Evolutionary conservation across 139 green algal species (phyloP).

Genomic region (Chlamydomonas incerta): DNA sequence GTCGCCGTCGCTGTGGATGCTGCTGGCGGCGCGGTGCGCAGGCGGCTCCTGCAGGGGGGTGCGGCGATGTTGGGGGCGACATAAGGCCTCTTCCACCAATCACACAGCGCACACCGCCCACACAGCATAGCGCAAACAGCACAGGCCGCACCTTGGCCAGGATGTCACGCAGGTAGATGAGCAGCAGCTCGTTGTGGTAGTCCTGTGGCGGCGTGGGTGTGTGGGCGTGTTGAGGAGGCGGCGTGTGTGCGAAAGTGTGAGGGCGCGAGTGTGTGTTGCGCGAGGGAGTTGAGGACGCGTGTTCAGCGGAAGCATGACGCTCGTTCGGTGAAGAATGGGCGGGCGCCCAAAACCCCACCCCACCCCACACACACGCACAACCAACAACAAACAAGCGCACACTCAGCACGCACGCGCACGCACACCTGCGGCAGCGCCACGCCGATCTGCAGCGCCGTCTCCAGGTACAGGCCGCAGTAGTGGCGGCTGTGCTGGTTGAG

Average conservation of each 20-base stretch:
- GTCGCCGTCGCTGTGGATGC: slow-evolving; percentile 14
- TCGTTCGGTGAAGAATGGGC: too few species aligned
- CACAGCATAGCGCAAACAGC: too few species aligned
- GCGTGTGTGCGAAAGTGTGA: too few species aligned
- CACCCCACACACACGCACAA: neutral
- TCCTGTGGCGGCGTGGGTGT: slow-evolving; percentile 31
- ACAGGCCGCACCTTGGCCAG: slow-evolving; percentile 47
- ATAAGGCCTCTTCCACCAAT: too few species aligned
- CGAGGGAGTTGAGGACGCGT: too few species aligned
- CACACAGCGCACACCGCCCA: too few species aligned
- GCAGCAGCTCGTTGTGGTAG: slow-evolving; percentile 80
- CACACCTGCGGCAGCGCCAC: slow-evolving; percentile 57
- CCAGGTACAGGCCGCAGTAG: slow-evolving; percentile 75
- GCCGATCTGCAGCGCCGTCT: slow-evolving; percentile 74
- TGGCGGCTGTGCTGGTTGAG: slow-evolving; percentile 51
- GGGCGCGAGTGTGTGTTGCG: too few species aligned
- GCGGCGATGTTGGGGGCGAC: too few species aligned
- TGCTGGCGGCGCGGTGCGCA: neutral
- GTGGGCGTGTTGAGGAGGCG: too few species aligned
- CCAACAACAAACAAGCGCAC: neutral
- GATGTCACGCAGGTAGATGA: slow-evolving; percentile 78
- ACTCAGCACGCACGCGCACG: neutral
- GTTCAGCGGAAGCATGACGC: too few species aligned
- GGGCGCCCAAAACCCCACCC: too few species aligned
- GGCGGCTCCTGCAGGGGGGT: neutral